Conservation (phyloP, 2,329 filamentous ascomycete genomes). For the Penicillium italicum region DNA sequence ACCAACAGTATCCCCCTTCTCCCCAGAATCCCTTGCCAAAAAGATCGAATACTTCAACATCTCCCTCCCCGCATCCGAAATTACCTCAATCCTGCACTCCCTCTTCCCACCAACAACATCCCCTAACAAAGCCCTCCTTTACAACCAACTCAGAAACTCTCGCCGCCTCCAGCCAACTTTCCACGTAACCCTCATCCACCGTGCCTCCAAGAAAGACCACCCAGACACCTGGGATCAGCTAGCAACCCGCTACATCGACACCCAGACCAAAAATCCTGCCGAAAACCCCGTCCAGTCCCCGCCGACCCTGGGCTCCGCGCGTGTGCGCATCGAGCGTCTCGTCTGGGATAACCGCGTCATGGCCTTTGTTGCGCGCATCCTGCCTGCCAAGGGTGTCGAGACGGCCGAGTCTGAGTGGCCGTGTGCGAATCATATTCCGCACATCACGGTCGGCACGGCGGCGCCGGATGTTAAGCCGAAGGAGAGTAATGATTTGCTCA, state of each 20-base stretch:
- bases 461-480: slow-evolving; percentile 75
- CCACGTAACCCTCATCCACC: slow-evolving; percentile 92
- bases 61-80: slow-evolving; percentile 49
- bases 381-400: slow-evolving; percentile 27
- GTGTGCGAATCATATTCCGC: slow-evolving; percentile 73
- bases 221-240: slow-evolving; percentile 76
- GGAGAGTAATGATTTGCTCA: slow-evolving; percentile 85
- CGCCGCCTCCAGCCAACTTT: slow-evolving; percentile 79
- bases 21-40: slow-evolving; percentile 43
- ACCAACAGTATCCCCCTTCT: slow-evolving; percentile 11
- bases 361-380: slow-evolving; percentile 78
- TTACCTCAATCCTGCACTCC: slow-evolving; percentile 61
- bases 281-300: slow-evolving; percentile 23
- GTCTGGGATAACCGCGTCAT: slow-evolving; percentile 86
- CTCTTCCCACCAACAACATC: slow-evolving; percentile 59
- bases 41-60: slow-evolving; percentile 67
- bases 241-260: slow-evolving; percentile 51
- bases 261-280: slow-evolving; percentile 29
- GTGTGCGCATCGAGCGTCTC: slow-evolving; percentile 60
- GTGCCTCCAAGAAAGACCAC: slow-evolving; percentile 57
- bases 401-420: slow-evolving; percentile 55
- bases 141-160: slow-evolving; percentile 67
- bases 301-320: slow-evolving; percentile 34
- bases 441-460: slow-evolving; percentile 85
- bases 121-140: slow-evolving; percentile 62